Evolutionary conservation across 176 grass and related monocot genomes (phyloP), one percentile per base, ranked within the genome.

Genomic region (Carex cristatella): DNA sequence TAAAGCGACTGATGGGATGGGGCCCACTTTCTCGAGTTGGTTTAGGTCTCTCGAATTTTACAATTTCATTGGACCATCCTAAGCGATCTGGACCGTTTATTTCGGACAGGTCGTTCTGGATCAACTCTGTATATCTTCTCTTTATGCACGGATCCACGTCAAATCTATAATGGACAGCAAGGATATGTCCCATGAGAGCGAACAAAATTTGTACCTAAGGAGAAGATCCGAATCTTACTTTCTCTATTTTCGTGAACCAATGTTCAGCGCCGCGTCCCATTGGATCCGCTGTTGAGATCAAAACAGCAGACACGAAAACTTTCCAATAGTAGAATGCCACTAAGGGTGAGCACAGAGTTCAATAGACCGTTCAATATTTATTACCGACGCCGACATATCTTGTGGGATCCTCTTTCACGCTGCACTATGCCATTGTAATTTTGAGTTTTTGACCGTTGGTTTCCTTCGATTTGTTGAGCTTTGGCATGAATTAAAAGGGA

Each of bases 231-330:
- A 71, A 37, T 6, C 11, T 0, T 0, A 5, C 5, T 19, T 63
- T 9, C n/a, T 57, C 27, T 56, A 6, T 57, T 78, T 78, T 6
- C 51, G 51, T 57, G 74, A 33, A 18, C 12, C 51, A 58, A 16
- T 78, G 74, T 57, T 78, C 74, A 27, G 74, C 74, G 74, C 74
- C 74, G 74, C 74, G 74, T 78, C 74, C 4, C 51, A 2, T 57
- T 1, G 10, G 5, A 51, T 78, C 13, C 1, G 74, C 51, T 78
- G 74, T 78, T 53, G 27, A 6, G 27, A 57, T 14, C 51, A 28
- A 33, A 78, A 78, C 74, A 78, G 74, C 74, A 13, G 14, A 78
- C 27, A 55, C 2, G 74, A 31, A 8, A 57, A 3, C 5, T 1
- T 3, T 57, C 74, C 74, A 57, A 78, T 78, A 56, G 8, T 32